These are phyloP conservation scores for Fomitopsis serialis DNA, from an alignment of 768 basidiomycete genomes.

Conservation along the genomic window DNA sequence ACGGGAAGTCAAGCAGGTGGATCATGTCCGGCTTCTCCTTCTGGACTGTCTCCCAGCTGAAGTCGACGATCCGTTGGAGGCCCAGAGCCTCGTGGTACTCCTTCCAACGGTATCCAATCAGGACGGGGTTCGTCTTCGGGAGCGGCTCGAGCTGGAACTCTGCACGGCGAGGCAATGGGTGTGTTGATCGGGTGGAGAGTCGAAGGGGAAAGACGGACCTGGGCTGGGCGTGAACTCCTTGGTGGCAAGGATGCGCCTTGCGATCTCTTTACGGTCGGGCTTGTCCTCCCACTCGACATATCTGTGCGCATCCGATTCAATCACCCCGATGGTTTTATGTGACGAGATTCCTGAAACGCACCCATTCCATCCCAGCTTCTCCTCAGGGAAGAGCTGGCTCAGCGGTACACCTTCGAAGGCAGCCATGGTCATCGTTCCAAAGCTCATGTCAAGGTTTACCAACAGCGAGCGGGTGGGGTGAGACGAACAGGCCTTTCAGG, in stretches of 20 bases:
- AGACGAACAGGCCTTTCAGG: too few species aligned
- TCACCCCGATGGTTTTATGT: not conserved
- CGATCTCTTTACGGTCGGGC: slow-evolving; percentile 38
- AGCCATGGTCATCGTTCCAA: too few species aligned
- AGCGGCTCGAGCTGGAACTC: slow-evolving; percentile 46
- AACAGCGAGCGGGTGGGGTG: too few species aligned
- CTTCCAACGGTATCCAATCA: slow-evolving; percentile 47
- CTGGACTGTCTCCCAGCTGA: slow-evolving; percentile 47
- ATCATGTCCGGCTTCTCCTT: slow-evolving; percentile 47
- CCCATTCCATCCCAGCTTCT: slow-evolving; percentile 15
- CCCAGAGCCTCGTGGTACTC: slow-evolving; percentile 48
- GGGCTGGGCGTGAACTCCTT: slow-evolving; percentile 35
- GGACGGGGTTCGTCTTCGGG: slow-evolving; percentile 44
- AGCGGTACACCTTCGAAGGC: slow-evolving; percentile 9
- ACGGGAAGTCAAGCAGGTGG: slow-evolving; percentile 50
- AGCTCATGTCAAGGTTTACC: too few species aligned
- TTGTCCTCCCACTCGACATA: slow-evolving; percentile 47
- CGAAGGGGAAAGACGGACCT: too few species aligned
- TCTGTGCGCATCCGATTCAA: slow-evolving; percentile 15
- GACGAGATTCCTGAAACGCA: not conserved
- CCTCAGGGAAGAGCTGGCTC: slow-evolving; percentile 14
- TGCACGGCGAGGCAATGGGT: too few species aligned
- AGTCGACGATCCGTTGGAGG: slow-evolving; percentile 38
- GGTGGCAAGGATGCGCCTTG: slow-evolving; percentile 32
- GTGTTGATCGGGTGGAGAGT: too few species aligned